These are phyloP conservation scores for Trichoderma gracile DNA, from an alignment of 2,329 filamentous ascomycete species.

Conservation along the genomic window DNA sequence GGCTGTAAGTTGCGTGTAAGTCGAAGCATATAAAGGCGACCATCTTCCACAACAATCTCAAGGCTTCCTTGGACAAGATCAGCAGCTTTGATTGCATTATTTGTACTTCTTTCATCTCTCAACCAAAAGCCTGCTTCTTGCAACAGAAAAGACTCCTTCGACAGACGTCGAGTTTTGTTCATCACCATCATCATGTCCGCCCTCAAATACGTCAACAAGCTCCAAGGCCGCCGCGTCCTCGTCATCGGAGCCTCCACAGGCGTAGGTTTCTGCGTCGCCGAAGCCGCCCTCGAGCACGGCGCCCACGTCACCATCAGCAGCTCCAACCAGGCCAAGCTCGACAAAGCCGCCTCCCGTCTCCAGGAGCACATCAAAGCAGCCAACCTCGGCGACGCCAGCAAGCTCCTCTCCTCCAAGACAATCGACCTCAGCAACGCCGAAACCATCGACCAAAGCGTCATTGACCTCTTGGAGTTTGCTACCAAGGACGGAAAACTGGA, in stretches of 20 bases:
- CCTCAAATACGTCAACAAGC: slow-evolving; percentile 39
- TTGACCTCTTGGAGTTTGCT: slow-evolving; percentile 49
- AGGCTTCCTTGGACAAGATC: not conserved
- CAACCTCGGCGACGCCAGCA: slow-evolving; percentile 39
- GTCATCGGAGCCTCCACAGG: slow-evolving; percentile 65
- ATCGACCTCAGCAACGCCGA: slow-evolving; percentile 30
- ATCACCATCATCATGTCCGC: slow-evolving; percentile 24
- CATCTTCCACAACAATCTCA: not conserved
- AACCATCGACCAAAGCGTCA: slow-evolving; percentile 43
- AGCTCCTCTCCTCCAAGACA: slow-evolving; percentile 30
- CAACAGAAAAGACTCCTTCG: too few species aligned
- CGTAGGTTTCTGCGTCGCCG: slow-evolving; percentile 62
- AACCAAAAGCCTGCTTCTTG: not conserved
- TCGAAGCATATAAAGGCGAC: slow-evolving; percentile 10
- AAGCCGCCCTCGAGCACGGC: slow-evolving; percentile 56
- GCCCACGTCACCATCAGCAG: slow-evolving; percentile 61
- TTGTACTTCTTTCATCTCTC: too few species aligned
- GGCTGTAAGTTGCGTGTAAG: not conserved
- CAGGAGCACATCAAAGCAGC: slow-evolving; percentile 33
- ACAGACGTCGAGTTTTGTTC: not conserved
- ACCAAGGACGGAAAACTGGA: slow-evolving; percentile 53
- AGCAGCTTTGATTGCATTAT: too few species aligned
- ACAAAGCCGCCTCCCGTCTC: slow-evolving; percentile 48
- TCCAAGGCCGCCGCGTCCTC: slow-evolving; percentile 48
- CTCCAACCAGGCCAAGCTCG: slow-evolving; percentile 53